phyloP scores from a whole-genome alignment of 1,284 basidiomycete species.

The Mixia osmundae region DNA sequence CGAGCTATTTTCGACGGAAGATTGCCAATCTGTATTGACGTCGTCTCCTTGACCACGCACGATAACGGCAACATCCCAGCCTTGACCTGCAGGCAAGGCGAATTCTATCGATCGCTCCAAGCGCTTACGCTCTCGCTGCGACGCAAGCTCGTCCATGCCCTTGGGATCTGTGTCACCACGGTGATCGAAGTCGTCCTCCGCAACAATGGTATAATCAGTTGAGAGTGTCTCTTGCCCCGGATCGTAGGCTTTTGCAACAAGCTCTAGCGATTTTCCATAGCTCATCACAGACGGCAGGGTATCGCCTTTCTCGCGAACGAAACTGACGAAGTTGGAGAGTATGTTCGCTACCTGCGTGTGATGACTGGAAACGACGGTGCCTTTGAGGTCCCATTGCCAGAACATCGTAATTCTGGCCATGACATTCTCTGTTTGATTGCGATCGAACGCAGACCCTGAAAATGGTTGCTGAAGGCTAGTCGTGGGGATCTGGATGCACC shows the following conservation, averaged over 20 bases:
- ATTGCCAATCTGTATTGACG: slow-evolving; percentile 20
- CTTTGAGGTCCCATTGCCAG: slow-evolving; percentile 64
- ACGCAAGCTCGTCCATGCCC: slow-evolving; percentile 36
- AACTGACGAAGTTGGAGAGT: slow-evolving; percentile 51
- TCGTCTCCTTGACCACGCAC: slow-evolving; percentile 34
- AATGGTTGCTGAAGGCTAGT: no score
- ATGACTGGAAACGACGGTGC: slow-evolving; percentile 40
- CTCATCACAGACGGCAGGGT: slow-evolving; percentile 49
- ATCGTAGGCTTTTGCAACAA: slow-evolving; percentile 54
- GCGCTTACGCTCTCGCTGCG: slow-evolving; percentile 37
- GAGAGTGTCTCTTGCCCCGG: slow-evolving; percentile 54
- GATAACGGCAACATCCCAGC: slow-evolving; percentile 66
- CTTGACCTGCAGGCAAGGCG: slow-evolving; percentile 38
- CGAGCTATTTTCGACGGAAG: slow-evolving; percentile 38
- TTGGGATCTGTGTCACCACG: slow-evolving; percentile 15
- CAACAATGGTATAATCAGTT: slow-evolving; percentile 61
- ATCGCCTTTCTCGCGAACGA: slow-evolving; percentile 43
- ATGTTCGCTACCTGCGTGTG: slow-evolving; percentile 35
- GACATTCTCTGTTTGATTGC: not conserved
- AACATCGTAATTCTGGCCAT: slow-evolving; percentile 6
- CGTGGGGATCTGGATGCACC: slow-evolving; percentile 48
- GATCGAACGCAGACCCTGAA: no score
- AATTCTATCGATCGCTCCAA: slow-evolving; percentile 56
- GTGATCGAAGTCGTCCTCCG: slow-evolving; percentile 39
- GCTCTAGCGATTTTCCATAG: slow-evolving; percentile 58